Percentiles rank a stretch among this genome's conserved stretches.
phyloP scores from a whole-genome alignment of 2,329 filamentous ascomycete species.

The Paramyrothecium roridum region DNA sequence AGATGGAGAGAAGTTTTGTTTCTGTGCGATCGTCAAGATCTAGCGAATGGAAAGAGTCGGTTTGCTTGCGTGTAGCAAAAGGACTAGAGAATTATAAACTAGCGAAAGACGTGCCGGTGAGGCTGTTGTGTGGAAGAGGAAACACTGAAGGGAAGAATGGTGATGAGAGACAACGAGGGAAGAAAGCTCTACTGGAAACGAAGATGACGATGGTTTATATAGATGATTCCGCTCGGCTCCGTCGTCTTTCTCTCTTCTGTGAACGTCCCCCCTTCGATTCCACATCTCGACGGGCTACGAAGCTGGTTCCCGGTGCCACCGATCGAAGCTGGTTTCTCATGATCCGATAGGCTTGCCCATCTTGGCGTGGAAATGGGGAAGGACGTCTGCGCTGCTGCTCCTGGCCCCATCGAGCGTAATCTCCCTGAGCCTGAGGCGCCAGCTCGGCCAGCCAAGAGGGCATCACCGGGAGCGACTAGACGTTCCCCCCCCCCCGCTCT shows the following conservation, averaged over 20 bases:
- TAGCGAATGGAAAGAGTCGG: background rate
- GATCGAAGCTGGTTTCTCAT: background rate
- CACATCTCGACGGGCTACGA: background rate
- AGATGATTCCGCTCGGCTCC: background rate
- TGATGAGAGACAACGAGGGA: background rate
- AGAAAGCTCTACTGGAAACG: background rate
- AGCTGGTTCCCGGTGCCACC: background rate
- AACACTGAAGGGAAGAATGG: background rate
- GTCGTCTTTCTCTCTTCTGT: background rate
- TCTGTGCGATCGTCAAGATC: background rate
- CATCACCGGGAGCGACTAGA: too few relatives aligned
- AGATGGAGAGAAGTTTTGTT: background rate
- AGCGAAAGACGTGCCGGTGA: conserved; percentile 1
- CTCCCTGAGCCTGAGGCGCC: background rate
- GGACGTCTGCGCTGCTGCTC: background rate
- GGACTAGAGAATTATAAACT: background rate
- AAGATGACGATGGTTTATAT: background rate
- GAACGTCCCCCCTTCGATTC: background rate
- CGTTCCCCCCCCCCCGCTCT: too few relatives aligned
- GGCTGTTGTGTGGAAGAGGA: background rate
- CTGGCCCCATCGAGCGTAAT: background rate
- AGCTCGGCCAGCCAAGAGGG: background rate
- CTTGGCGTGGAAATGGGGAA: background rate
- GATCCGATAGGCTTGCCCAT: background rate
- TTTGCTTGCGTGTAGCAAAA: background rate